Evolutionary conservation across 2,329 filamentous ascomycete genomes (phyloP), one percentile per base, ranked within the genome.

Genomic region (Colletotrichum australisinense): DNA sequence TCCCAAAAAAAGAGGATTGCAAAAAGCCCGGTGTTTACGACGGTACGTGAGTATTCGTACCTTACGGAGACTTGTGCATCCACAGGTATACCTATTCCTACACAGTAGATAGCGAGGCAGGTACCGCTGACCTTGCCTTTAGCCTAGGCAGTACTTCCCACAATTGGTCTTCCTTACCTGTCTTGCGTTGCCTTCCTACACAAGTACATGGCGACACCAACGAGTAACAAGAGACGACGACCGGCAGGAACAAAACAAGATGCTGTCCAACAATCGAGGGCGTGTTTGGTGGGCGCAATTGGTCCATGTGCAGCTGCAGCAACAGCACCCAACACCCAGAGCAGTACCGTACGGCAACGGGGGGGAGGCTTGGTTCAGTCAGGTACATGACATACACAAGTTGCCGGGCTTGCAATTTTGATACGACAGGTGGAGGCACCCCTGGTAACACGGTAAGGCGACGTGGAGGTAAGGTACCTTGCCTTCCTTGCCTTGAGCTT

Each of bases 361-460:
- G 53, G 53, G 26, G 46, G 46, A 24, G 52, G 60, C 46, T 32
- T 14, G 28, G 60, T 55, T 30, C 22, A 11, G 53, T 56, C 35
- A 65, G 52, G 22, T 64, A 53, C 63, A 63, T 53, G 46, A 32
- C 46, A 53, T 53, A 52, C 60, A 63, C 52, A 65, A 65, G 30
- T 65, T 11, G 63, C 32, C 32, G 30, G 52, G 63, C 49, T 52
- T 46, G 22, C 49, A 56, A 53, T 65, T 65, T 35, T 32, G 63
- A 72, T 60, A 59, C 69, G 49, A 68, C 35, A 24, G 22, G 64
- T 58, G 52, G 69, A 42, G 42, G 69, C 42, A 49, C 65, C 62
- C 62, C 32, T 49, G 69, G 49, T 49, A 35, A n/a, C 38, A 63
- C 64, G 68, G 65, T 72, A 52, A 58, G 69, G 69, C 58, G 53